Percentiles rank a stretch among this genome's conserved stretches.
Conservation (phyloP, 495 filamentous ascomycete genomes). For the Patellaria atrata region DNA sequence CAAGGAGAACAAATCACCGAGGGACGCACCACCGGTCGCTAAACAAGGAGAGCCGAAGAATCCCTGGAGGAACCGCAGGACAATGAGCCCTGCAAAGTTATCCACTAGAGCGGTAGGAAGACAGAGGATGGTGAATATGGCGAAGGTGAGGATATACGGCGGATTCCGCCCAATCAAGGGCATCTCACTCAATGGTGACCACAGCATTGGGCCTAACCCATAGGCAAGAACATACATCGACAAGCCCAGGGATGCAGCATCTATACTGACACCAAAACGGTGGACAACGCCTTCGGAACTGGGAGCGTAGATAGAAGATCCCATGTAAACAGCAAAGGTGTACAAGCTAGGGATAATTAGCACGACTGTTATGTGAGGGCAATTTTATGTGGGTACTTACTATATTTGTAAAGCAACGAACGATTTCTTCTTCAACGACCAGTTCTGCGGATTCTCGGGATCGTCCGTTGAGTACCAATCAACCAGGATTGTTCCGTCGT, state of each 20-base stretch:
- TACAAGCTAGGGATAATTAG: conserved; percentile 30
- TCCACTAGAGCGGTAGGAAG: conserved; percentile 34
- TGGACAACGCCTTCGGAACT: conserved; percentile 26
- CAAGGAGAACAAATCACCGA: conserved; percentile 41
- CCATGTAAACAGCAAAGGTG: conserved; percentile 36
- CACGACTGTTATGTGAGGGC: neutral
- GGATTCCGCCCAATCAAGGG: conserved; percentile 33
- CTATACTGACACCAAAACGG: conserved; percentile 29
- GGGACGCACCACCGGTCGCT: conserved; percentile 40
- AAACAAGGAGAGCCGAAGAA: conserved; percentile 41
- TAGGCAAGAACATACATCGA: conserved; percentile 41
- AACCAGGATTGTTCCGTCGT: conserved; percentile 27
- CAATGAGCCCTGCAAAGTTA: conserved; percentile 35
- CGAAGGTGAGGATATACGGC: conserved; percentile 32
- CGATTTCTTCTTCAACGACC: conserved; percentile 22
- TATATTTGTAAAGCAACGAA: conserved; percentile 21
- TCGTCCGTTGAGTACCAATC: conserved; percentile 30
- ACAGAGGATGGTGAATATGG: conserved; percentile 35
- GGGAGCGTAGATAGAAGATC: conserved; percentile 36
- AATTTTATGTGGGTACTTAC: conserved; percentile 8
- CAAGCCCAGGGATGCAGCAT: conserved; percentile 34
- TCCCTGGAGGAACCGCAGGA: conserved; percentile 39
- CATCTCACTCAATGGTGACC: conserved; percentile 33
- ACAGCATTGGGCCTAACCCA: conserved; percentile 33
- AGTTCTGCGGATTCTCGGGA: conserved; percentile 27